Evolutionary conservation across 495 filamentous ascomycete species (phyloP), one percentile per base, ranked within the genome.

Genomic region (Delitschia confertaspora): DNA sequence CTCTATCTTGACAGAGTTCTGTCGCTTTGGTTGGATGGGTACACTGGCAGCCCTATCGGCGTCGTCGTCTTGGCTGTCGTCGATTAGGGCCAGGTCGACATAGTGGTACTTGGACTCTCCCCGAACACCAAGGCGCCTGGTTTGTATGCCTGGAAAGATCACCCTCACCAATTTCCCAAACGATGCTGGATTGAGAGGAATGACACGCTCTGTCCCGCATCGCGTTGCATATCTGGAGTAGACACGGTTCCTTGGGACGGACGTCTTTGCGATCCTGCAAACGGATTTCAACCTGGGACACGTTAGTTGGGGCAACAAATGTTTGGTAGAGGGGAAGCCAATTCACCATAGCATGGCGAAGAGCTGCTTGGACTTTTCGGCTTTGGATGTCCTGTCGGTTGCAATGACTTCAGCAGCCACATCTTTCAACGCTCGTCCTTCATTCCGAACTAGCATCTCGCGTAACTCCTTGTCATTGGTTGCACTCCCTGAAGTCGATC

Each of bases 91-190:
- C 58, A 95, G 78, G 59, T 89, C 85, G 32, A 91, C 85, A 58
- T 98, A 98, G 58, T 98, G 93, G 61, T 98, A 98, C 61, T 98
- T 98, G 4, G 93, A 96, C 65, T 95, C 88, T 30, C 93, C 93
- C 16, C 91, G 79, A 29, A 96, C 87, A 32, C 91, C 91, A 9
- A 98, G 71, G 36, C 91, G 73, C 27, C 91, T 75, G 8, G 91
- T 96, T 59, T 93, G 88, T 13, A 98, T 78, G 32, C 86, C 88
- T 1, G 88, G 89, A 49, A 95, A 98, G 27, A 96, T 84, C 21
- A 96, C 88, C 8, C 93, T 76, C 19, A 98, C 91, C 19, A 96
- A 76, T 60, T 98, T 98, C 23, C 91, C 91, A 66, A 98, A 98
- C 4, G 88, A 95, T 4, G 91, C 91, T 22, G 93, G 88, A 54